Base-by-base conservation (phyloP, 345 rosid genomes). In the Abelmoschus esculentus region DNA sequence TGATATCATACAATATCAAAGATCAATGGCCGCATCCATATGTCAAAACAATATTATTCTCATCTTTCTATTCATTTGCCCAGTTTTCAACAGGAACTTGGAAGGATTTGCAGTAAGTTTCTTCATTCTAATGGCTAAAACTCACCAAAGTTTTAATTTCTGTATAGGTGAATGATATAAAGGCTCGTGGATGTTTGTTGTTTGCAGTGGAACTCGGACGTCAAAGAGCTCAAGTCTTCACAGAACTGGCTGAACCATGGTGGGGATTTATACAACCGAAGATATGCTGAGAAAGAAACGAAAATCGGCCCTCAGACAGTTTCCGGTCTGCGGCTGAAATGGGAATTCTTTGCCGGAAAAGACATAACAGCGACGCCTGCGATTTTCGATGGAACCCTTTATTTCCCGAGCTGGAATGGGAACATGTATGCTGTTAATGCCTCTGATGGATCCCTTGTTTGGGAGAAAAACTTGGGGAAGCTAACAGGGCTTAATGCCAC, bases 381-480 rank as follows among this genome's bases (percentile, higher is more conserved):
- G 3, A 13, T 83, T 7, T 77, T 78, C 14, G 12, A 75, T 4
- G 82, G 81, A 12, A 76, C 72, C 2, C 81, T 83, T 29, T 84
- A 83, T 60, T 83, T 84, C 53, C 86, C 88, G 8, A 75, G 81
- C 10, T 86, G 87, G 88, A 86, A 86, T 67, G 88, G 87, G 1
- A 72, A 68, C 47, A 18, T 86, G 29, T 83, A 81, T 49, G 88
- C 90, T 2, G 79, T 86, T n/a, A 75, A 72, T 11, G 86, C 87
- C 1, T 56, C 73, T 28, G 72, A 28, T 44, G 90, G 90, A 29
- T 57, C 67, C 17, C 79, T 77, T 50, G 74, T 79, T 19, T 86
- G 90, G 88, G 53, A 79, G 80, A 78, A 78, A 72, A 83, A 84
- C 77, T 75, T 84, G 8, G 34, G 63, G 17, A 50, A 84, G 52